These are phyloP conservation scores for Aspergillus sp. DNA, from an alignment of 2,329 filamentous ascomycete species.

Conservation along the genomic window DNA sequence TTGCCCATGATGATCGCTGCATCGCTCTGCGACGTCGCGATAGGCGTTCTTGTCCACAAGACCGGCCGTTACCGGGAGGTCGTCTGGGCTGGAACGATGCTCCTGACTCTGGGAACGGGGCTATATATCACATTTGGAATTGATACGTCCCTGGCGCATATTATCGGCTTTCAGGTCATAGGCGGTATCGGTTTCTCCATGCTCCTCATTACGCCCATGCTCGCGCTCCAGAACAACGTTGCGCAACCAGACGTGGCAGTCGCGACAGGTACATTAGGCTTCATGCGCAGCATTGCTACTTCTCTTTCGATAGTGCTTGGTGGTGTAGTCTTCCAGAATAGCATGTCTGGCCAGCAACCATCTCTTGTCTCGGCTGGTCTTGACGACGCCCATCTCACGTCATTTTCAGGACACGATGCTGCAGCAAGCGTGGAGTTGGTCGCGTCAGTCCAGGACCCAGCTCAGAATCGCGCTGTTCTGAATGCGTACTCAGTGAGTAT, in stretches of 20 bases:
- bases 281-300: slow-evolving; percentile 67
- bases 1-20: slow-evolving; percentile 57
- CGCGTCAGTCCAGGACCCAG: slow-evolving; percentile 34
- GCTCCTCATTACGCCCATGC: slow-evolving; percentile 57
- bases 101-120: slow-evolving; percentile 48
- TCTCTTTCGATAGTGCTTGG: slow-evolving; percentile 70
- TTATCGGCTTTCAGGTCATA: not conserved
- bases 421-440: slow-evolving; percentile 49
- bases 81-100: slow-evolving; percentile 42
- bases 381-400: slow-evolving; percentile 13
- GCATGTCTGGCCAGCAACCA: not conserved
- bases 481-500: slow-evolving; percentile 50
- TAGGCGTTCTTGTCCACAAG: slow-evolving; percentile 49
- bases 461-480: slow-evolving; percentile 37
- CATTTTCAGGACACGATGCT: slow-evolving; percentile 38
- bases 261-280: slow-evolving; percentile 53
- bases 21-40: slow-evolving; percentile 43
- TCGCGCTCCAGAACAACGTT: slow-evolving; percentile 56
- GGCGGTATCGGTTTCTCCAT: slow-evolving; percentile 51
- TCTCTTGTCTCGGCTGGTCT: not conserved
- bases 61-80: slow-evolving; percentile 50
- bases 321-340: slow-evolving; percentile 57
- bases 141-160: not conserved
- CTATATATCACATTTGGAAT: slow-evolving; percentile 44
- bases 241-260: slow-evolving; percentile 50